These are phyloP conservation scores for Xerocomellus chrysenteron DNA, from an alignment of 768 basidiomycete species.

Conservation along the genomic window DNA sequence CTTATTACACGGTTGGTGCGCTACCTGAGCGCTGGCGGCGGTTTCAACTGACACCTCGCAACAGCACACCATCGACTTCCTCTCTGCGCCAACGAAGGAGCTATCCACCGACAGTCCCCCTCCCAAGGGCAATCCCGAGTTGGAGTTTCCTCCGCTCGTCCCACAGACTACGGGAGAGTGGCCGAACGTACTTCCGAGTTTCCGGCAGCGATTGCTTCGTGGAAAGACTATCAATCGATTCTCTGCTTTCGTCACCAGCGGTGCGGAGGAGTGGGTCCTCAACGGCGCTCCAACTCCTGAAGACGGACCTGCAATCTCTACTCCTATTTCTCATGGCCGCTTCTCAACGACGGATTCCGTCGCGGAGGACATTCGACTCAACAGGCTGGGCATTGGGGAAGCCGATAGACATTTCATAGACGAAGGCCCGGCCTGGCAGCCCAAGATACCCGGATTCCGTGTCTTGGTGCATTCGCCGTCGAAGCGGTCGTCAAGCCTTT, in stretches of 20 bases:
- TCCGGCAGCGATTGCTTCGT: slow-evolving; percentile 67
- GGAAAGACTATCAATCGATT: slow-evolving; percentile 83
- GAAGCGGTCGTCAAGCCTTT: slow-evolving; percentile 64
- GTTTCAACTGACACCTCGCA: background rate
- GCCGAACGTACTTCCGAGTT: slow-evolving; percentile 56
- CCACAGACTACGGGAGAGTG: slow-evolving; percentile 76
- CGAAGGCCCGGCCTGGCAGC: slow-evolving; percentile 67
- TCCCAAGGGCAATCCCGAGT: slow-evolving; percentile 21
- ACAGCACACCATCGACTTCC: slow-evolving; percentile 69
- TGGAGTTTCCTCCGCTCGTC: slow-evolving; percentile 43
- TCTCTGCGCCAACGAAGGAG: slow-evolving; percentile 43
- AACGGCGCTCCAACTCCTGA: slow-evolving; percentile 47
- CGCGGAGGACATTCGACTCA: slow-evolving; percentile 42
- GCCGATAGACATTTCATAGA: slow-evolving; percentile 73
- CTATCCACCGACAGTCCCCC: slow-evolving; percentile 41
- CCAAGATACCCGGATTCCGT: slow-evolving; percentile 69
- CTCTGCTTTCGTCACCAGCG: slow-evolving; percentile 82
- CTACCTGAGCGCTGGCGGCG: background rate
- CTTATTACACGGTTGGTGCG: slow-evolving; percentile 67
- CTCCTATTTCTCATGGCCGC: slow-evolving; percentile 26
- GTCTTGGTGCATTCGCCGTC: slow-evolving; percentile 79
- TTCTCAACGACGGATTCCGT: slow-evolving; percentile 34
- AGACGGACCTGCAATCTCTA: slow-evolving; percentile 26
- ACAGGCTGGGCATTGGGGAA: slow-evolving; percentile 47
- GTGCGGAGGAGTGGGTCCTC: slow-evolving; percentile 82